phyloP scores from a whole-genome alignment of 179 eudicot genomes.

The Drosera spatulata region DNA sequence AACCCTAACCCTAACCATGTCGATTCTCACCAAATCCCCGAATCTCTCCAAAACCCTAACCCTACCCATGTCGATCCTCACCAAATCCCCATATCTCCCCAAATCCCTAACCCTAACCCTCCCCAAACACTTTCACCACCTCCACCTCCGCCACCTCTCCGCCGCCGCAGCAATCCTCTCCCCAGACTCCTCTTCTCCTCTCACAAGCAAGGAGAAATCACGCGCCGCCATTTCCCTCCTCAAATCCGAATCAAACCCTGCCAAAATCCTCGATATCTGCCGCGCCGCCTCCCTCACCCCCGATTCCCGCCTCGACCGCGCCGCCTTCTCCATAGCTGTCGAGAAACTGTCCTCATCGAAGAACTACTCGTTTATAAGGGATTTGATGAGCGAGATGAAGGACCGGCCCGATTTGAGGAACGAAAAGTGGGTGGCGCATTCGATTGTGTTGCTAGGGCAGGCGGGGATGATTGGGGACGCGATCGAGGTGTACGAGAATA shows the following conservation, averaged over 20 bases:
- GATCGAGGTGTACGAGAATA: constrained; percentile 37
- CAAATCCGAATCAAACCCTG: constrained; percentile 56
- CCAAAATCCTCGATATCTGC: constrained; percentile 58
- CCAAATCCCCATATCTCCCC: too few species aligned
- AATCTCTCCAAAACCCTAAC: too few species aligned
- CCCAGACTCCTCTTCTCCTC: constrained; percentile 29
- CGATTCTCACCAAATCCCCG: too few species aligned
- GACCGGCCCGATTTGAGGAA: constrained; percentile 34
- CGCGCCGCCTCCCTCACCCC: constrained; percentile 67
- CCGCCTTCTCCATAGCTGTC: constrained; percentile 55
- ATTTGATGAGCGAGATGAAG: constrained; percentile 50
- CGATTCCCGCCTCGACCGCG: constrained; percentile 58
- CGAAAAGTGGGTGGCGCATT: constrained; percentile 48
- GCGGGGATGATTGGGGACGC: constrained; percentile 55
- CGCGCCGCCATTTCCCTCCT: constrained; percentile 55
- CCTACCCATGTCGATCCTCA: too few species aligned
- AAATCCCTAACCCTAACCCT: too few species aligned
- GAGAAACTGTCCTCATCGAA: constrained; percentile 36
- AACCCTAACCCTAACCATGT: too few species aligned
- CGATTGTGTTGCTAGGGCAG: constrained; percentile 67
- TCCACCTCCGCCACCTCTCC: constrained; percentile 24
- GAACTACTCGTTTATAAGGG: constrained; percentile 37
- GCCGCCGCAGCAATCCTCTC: constrained; percentile 21
- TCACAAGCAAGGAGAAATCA: constrained; percentile 45
- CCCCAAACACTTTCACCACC: neutral